Base-by-base conservation (phyloP, 2,329 filamentous ascomycete species). In the Laburnicola sp. region DNA sequence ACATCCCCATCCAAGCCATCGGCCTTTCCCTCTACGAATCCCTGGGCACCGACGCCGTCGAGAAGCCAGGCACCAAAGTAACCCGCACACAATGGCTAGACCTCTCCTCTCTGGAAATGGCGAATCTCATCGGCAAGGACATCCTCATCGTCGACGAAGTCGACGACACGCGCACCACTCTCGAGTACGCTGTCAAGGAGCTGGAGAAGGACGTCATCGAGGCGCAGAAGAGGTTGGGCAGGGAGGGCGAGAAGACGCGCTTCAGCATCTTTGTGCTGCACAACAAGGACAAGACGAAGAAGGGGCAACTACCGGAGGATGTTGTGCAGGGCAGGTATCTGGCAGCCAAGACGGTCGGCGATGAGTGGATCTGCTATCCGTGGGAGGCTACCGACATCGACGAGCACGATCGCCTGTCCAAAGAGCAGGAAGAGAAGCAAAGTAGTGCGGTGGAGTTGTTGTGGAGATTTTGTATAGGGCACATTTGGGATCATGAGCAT, bases 1-100 rank as follows among this genome's bases (percentile, higher is more conserved):
- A 99, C 80, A 99, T 99, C 69, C 93, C 94, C 62, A 99, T 99
- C 76, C 94, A 99, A 82, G 94, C 94, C 59, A 99, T 99, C 74
- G 94, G 94, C 42, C 87, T 99, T 59, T 97, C 93, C 22, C 86
- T 99, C 49, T 99, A 99, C 81, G 94, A 99, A 78, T 82, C 86
- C 57, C 87, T 97, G 44, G 80, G 81, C 57, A 81, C 83, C 51
- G 78, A 78, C 45, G 77, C 80, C 50, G 80, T 90, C 67, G 94
- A 99, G 77, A 78, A 82, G 57, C 87, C 88, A 37, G 93, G 93
- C 61, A 97, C 90, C 60, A 94, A 95, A 78, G 94, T 99, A 64
- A 97, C 91, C 36, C 89, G 94, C 64, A 97, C 94, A 34, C 94
- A 99, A 83, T 99, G 94, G 94, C 86, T 99, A 51, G 94, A 99